Conservation (phyloP, 768 basidiomycete genomes). For the Amanita fuliginea region DNA sequence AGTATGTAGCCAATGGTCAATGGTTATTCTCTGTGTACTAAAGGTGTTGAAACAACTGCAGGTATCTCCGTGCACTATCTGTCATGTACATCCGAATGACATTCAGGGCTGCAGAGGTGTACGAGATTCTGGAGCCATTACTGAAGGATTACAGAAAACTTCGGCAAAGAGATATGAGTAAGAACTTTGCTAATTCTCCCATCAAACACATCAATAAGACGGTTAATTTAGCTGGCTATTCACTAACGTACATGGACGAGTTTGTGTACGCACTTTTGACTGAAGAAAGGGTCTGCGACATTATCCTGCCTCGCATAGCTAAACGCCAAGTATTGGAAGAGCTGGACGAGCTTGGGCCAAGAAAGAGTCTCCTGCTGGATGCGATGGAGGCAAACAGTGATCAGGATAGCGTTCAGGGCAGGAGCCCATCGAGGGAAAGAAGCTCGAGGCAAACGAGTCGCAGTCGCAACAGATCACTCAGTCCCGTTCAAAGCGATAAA, state of each 20-base stretch:
- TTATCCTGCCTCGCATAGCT: conserved; percentile 83
- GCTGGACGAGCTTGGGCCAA: conserved; percentile 75
- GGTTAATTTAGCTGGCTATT: conserved; percentile 60
- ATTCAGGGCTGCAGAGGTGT: conserved; percentile 82
- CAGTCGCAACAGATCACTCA: conserved; percentile 20
- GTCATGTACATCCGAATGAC: conserved; percentile 94
- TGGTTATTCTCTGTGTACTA: background rate
- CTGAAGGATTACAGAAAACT: conserved; percentile 92
- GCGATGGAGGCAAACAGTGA: conserved; percentile 74
- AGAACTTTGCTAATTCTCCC: conserved; percentile 14
- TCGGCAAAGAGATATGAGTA: conserved; percentile 70
- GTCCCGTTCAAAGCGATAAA: conserved; percentile 32
- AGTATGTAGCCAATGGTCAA: conserved; percentile 46
- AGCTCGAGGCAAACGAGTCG: conserved; percentile 12
- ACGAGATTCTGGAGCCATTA: conserved; percentile 87
- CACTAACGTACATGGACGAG: conserved; percentile 83
- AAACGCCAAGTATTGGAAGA: conserved; percentile 88
- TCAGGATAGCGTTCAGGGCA: conserved; percentile 28
- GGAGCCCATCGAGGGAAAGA: conserved; percentile 20
- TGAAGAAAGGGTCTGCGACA: conserved; percentile 93
- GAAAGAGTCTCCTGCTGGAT: conserved; percentile 79
- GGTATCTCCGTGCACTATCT: conserved; percentile 89
- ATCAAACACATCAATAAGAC: background rate
- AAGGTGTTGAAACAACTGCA: conserved; percentile 18
- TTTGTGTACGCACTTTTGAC: conserved; percentile 76